Conservation (phyloP, 345 rosid genomes). For the Rhodomyrtus tomentosa region DNA sequence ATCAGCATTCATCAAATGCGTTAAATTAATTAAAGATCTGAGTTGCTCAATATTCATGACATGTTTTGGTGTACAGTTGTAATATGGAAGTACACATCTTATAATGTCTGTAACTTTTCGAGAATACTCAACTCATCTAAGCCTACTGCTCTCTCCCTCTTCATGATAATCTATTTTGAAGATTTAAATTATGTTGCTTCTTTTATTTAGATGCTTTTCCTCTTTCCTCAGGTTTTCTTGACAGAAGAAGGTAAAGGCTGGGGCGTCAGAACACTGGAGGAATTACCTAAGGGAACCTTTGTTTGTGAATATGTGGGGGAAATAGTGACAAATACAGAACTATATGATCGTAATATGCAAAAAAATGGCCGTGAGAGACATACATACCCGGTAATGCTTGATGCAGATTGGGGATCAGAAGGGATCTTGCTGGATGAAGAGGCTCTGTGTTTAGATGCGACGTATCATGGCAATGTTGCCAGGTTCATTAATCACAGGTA, state of each 20-base stretch:
- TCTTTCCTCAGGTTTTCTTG: conserved; percentile 42
- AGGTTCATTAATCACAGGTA: conserved; percentile 92
- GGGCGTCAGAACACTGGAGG: conserved; percentile 67
- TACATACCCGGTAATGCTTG: conserved; percentile 53
- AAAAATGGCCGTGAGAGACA: conserved; percentile 19
- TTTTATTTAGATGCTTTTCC: neutral
- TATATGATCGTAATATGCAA: conserved; percentile 31
- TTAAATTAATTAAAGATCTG: neutral
- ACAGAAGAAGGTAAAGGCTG: conserved; percentile 70
- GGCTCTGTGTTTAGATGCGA: conserved; percentile 80
- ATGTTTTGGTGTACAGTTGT: neutral
- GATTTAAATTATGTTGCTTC: neutral
- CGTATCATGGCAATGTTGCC: conserved; percentile 66
- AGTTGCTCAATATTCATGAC: neutral
- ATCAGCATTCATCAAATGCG: neutral
- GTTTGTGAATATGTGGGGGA: conserved; percentile 87
- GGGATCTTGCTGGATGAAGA: conserved; percentile 37
- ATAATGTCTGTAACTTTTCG: neutral
- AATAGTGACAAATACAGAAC: conserved; percentile 59
- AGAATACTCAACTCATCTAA: neutral
- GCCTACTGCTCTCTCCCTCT: neutral
- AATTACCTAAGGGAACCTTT: conserved; percentile 69
- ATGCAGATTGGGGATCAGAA: conserved; percentile 79
- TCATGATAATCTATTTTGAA: neutral
- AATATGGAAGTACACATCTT: neutral